Conservation (phyloP, 2,329 filamentous ascomycete species). For the Trichoderma atrobrunneum region DNA sequence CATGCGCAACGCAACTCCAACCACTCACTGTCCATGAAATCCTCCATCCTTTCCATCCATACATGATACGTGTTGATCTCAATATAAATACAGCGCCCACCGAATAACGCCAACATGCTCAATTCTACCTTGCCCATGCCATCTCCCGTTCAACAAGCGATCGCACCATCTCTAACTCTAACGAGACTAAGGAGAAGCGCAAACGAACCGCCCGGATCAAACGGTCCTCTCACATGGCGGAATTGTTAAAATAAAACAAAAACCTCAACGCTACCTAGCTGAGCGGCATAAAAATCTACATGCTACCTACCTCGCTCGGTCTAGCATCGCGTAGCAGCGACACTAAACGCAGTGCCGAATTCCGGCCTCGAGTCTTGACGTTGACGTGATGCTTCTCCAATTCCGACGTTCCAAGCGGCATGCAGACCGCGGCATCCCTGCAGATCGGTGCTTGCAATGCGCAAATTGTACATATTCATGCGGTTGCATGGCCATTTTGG, state of each 20-base stretch:
- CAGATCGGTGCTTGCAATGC: background rate
- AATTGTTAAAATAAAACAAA: background rate
- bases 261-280: background rate
- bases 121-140: no score
- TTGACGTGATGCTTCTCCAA: conserved; percentile 17
- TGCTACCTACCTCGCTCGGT: background rate
- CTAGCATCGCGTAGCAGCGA: background rate
- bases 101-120: no score
- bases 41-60: no score
- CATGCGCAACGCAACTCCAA: no score
- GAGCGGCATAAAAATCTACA: background rate
- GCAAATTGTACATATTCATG: background rate
- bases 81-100: no score
- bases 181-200: background rate
- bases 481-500: background rate
- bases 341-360: background rate
- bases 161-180: background rate
- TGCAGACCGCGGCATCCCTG: conserved; percentile 12
- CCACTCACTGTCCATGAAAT: no score
- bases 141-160: no score
- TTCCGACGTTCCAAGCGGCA: background rate
- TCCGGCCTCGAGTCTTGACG: background rate
- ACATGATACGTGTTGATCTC: no score
- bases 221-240: background rate
- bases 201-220: background rate